A percentile compares a stretch with the other conserved stretches of the same genome.
Conservation (phyloP, 176 grass and related monocot genomes). For the Saccharum spontaneum region DNA sequence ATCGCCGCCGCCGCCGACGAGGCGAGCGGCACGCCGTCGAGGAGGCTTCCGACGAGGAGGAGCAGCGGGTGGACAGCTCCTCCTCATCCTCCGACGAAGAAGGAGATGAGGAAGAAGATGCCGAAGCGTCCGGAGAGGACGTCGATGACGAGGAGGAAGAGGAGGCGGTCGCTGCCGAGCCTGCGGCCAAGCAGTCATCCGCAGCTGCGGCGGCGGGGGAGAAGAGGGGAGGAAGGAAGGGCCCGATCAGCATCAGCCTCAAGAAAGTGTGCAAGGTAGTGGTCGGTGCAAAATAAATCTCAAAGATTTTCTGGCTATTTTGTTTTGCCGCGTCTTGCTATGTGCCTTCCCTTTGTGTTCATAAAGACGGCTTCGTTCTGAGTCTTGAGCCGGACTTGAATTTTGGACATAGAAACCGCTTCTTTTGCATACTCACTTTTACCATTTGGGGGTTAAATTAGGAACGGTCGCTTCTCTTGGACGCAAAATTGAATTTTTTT, state of each 20-base stretch:
- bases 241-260: conserved; percentile 78
- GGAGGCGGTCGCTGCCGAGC: background rate
- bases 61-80: conserved; percentile 22
- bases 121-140: conserved; percentile 36
- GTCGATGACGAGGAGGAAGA: conserved; percentile 31
- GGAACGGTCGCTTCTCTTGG: background rate
- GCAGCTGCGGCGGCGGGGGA: background rate
- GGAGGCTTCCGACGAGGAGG: conserved; percentile 40
- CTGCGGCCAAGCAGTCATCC: background rate
- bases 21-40: background rate
- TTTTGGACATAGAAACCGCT: background rate
- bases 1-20: conserved; percentile 28
- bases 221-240: conserved; percentile 49
- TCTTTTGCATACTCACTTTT: background rate
- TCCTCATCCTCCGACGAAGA: conserved; percentile 58
- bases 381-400: background rate
- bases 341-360: background rate
- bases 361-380: background rate
- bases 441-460: background rate
- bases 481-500: background rate
- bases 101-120: conserved; percentile 26
- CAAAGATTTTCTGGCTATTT: background rate
- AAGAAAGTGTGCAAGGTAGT: conserved; percentile 91
- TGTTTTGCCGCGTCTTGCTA: background rate
- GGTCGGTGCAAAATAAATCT: background rate